phyloP scores from a whole-genome alignment of 1,139 yeast genomes.

The Suhomyces wounanorum region DNA sequence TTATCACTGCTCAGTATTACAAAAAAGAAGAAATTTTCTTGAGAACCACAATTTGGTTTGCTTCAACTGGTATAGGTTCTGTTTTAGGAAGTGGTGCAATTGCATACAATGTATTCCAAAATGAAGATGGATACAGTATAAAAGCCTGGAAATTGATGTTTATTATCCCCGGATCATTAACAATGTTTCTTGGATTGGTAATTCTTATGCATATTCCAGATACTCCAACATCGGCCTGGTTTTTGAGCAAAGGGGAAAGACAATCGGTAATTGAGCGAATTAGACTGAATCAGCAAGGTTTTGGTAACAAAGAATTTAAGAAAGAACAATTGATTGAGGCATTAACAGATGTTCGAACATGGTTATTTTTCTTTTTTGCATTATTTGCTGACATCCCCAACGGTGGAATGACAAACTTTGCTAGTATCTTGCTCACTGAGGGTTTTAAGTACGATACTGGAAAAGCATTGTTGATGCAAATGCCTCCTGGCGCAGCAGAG shows the following conservation, averaged over 20 bases:
- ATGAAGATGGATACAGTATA: conserved; percentile 33
- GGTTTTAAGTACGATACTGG: conserved; percentile 45
- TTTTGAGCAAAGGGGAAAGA: conserved; percentile 44
- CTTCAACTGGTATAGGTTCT: conserved; percentile 53
- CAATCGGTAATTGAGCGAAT: conserved; percentile 34
- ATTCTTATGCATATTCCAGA: conserved; percentile 52
- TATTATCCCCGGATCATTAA: conserved; percentile 48
- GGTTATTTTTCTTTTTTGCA: conserved; percentile 44
- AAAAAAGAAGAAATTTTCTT: conserved; percentile 50
- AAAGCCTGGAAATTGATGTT: conserved; percentile 51
- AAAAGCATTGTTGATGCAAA: conserved; percentile 38
- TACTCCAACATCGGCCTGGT: conserved; percentile 55
- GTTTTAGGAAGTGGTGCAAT: conserved; percentile 53
- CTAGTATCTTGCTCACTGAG: conserved; percentile 46
- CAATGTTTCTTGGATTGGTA: conserved; percentile 46
- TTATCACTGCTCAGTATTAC: conserved; percentile 58
- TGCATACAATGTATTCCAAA: conserved; percentile 48
- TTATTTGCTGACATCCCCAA: conserved; percentile 50
- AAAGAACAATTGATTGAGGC: conserved; percentile 57
- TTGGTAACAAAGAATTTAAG: conserved; percentile 57
- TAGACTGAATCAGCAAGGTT: conserved; percentile 51
- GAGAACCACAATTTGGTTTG: conserved; percentile 52
- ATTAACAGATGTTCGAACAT: conserved; percentile 45
- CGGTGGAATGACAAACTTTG: conserved; percentile 54
- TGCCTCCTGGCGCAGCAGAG: conserved; percentile 43